Evolutionary conservation across 2,329 filamentous ascomycete genomes (phyloP).

Genomic region (Verticillium klebahnii): DNA sequence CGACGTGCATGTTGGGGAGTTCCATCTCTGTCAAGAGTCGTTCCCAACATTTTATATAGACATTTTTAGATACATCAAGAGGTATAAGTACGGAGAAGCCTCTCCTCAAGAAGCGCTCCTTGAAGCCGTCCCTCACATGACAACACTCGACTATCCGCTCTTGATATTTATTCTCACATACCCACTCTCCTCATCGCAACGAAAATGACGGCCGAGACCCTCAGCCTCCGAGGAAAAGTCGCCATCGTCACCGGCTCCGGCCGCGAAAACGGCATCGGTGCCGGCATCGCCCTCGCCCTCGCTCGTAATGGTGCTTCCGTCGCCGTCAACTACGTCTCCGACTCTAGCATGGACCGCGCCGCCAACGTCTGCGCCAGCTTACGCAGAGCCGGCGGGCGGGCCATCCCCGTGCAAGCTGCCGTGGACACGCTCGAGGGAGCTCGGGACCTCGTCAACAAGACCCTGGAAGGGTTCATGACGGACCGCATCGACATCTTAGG

Average conservation of each 20-base stretch:
- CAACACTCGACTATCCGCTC: no score
- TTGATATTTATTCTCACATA: background rate
- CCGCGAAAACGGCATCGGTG: slow-evolving; percentile 37
- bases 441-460: slow-evolving; percentile 25
- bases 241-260: slow-evolving; percentile 42
- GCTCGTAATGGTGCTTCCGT: slow-evolving; percentile 37
- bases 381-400: slow-evolving; percentile 18
- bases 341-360: slow-evolving; percentile 23
- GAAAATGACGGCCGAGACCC: slow-evolving; percentile 18
- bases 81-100: no score
- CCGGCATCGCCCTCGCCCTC: slow-evolving; percentile 32
- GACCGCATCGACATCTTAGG: slow-evolving; percentile 34
- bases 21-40: no score
- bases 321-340: slow-evolving; percentile 33
- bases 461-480: slow-evolving; percentile 24
- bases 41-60: no score
- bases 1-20: no score
- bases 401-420: slow-evolving; percentile 25
- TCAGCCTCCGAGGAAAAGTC: slow-evolving; percentile 33
- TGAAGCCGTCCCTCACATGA: no score
- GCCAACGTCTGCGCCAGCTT: slow-evolving; percentile 19
- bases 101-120: no score
- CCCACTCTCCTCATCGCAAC: background rate
- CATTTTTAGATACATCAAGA: no score
- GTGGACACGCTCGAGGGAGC: slow-evolving; percentile 26